These are phyloP conservation scores for Clarireedia hainanense DNA, from an alignment of 2,329 filamentous ascomycete species.

Conservation along the genomic window DNA sequence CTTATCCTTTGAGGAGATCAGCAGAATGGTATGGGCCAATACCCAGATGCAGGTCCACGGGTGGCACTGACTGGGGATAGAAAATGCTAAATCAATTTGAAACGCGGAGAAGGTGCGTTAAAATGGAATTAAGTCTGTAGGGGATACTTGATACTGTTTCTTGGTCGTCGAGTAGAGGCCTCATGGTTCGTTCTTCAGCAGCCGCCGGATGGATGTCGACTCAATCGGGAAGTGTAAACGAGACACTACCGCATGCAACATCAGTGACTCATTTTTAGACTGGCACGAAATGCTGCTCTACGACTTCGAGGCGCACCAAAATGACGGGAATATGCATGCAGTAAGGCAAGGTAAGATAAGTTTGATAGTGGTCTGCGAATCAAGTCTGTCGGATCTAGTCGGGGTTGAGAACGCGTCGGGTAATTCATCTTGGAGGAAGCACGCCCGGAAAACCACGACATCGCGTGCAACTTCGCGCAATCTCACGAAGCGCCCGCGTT, in stretches of 20 bases:
- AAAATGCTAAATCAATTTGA: slow-evolving; percentile 20
- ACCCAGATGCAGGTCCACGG: neutral
- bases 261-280: slow-evolving; percentile 29
- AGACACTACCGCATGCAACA: slow-evolving; percentile 21
- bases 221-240: slow-evolving; percentile 11
- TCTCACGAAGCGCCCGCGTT: slow-evolving; percentile 22
- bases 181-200: slow-evolving; percentile 28
- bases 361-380: neutral
- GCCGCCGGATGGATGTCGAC: slow-evolving; percentile 17
- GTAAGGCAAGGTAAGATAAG: neutral
- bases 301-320: neutral
- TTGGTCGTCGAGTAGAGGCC: slow-evolving; percentile 27
- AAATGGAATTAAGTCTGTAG: slow-evolving; percentile 8
- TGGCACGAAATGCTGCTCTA: slow-evolving; percentile 2
- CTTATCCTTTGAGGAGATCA: slow-evolving; percentile 24
- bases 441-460: neutral
- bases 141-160: slow-evolving; percentile 24
- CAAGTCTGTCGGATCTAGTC: neutral
- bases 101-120: slow-evolving; percentile 23
- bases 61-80: neutral
- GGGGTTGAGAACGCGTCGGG: slow-evolving; percentile 2
- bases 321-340: slow-evolving; percentile 13
- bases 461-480: slow-evolving; percentile 10
- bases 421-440: neutral
- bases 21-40: slow-evolving; percentile 8